A percentile compares a stretch with the other conserved stretches of the same genome.
Conservation (phyloP, 306 rosid genomes). For the Cotoneaster glaucophyllus region DNA sequence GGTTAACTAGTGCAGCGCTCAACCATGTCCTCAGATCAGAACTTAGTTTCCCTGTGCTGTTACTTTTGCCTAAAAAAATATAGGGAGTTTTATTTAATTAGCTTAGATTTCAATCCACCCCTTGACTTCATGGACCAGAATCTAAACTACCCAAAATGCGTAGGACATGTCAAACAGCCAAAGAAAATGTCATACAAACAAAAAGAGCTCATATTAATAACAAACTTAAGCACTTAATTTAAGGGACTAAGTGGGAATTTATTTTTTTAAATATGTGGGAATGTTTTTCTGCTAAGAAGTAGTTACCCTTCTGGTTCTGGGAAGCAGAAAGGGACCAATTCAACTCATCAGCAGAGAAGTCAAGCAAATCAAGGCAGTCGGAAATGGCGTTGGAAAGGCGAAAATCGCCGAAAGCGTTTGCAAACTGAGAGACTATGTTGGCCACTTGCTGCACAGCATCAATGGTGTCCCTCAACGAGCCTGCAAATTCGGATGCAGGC, state of each 20-base stretch:
- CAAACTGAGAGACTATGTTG: slow-evolving; percentile 46
- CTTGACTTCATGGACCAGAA: slow-evolving; percentile 1
- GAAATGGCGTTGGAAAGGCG: slow-evolving; percentile 57
- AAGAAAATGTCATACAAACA: not conserved
- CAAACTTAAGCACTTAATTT: not conserved
- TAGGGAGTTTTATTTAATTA: too few relatives aligned
- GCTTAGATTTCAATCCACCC: not conserved
- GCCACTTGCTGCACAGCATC: slow-evolving; percentile 18
- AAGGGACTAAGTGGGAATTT: too few relatives aligned
- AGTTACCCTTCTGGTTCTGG: slow-evolving; percentile 45
- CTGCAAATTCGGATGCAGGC: slow-evolving; percentile 30
- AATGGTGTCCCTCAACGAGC: slow-evolving; percentile 28
- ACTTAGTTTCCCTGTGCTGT: slow-evolving; percentile 61
- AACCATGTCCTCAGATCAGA: slow-evolving; percentile 86
- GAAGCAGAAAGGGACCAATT: slow-evolving; percentile 52
- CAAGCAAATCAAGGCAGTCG: slow-evolving; percentile 68
- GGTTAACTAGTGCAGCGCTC: slow-evolving; percentile 61
- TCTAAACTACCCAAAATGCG: not conserved
- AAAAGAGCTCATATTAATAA: not conserved
- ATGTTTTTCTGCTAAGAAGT: not conserved
- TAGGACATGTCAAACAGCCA: not conserved
- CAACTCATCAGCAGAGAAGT: slow-evolving; percentile 46
- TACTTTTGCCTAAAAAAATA: slow-evolving; percentile 34
- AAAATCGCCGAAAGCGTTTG: slow-evolving; percentile 25
- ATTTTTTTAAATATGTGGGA: not conserved